Percentiles rank a stretch among this genome's conserved stretches.
These are phyloP conservation scores for Paramarasmius palmivorus DNA, from an alignment of 1,284 basidiomycete genomes.

Conservation along the genomic window DNA sequence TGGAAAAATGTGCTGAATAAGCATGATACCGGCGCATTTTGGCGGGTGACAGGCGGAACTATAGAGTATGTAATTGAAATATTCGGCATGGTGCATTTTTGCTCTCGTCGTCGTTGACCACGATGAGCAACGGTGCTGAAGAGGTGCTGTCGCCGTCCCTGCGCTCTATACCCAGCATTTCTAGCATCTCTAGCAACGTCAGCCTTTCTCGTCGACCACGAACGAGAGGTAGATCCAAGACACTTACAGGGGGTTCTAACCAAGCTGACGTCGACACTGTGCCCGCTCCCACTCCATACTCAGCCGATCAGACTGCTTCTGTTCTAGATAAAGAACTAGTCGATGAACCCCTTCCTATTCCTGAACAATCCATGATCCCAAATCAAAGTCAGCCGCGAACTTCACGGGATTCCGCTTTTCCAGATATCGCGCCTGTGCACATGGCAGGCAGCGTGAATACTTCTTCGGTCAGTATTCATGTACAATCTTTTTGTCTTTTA, in stretches of 20 bases:
- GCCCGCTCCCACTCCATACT: slow-evolving; percentile 19
- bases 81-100: neutral
- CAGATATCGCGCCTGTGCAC: neutral
- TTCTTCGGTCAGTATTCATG: neutral
- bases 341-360: neutral
- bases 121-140: neutral
- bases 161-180: slow-evolving; percentile 46
- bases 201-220: slow-evolving; percentile 45
- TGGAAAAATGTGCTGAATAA: too few species aligned
- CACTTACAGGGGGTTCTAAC: slow-evolving; percentile 33
- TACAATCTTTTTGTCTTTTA: neutral
- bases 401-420: neutral
- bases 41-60: too few species aligned
- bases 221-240: slow-evolving; percentile 44
- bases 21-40: too few species aligned
- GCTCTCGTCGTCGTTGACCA: neutral
- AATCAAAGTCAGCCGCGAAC: slow-evolving; percentile 1
- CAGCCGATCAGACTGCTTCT: slow-evolving; percentile 30
- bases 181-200: slow-evolving; percentile 37
- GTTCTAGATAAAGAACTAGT: slow-evolving; percentile 9
- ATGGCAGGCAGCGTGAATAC: neutral
- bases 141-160: slow-evolving; percentile 24
- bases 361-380: neutral
- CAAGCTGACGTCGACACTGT: slow-evolving; percentile 19
- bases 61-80: neutral